Conservation (phyloP, 2,329 filamentous ascomycete species). For the Escovopsis sp. region DNA sequence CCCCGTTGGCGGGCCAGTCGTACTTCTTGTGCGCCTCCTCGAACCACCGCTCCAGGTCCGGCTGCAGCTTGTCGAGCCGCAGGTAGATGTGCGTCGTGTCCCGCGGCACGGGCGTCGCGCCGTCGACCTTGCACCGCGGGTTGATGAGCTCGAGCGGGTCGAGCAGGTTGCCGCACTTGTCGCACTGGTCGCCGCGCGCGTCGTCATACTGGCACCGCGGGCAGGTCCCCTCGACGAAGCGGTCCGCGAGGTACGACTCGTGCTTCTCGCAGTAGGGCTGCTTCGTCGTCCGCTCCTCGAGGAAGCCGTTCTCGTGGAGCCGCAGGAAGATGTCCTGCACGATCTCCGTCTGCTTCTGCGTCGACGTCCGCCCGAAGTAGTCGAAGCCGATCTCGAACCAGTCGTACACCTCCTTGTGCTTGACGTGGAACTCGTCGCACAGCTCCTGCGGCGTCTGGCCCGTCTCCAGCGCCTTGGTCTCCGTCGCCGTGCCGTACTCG, state of each 20-base stretch:
- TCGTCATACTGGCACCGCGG: constrained; percentile 57
- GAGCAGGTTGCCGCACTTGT: constrained; percentile 56
- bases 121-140: constrained; percentile 83
- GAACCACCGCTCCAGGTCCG: constrained; percentile 64
- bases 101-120: constrained; percentile 59
- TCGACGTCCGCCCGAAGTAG: constrained; percentile 87
- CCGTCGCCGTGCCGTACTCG: constrained; percentile 91
- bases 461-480: constrained; percentile 88
- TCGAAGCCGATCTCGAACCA: constrained; percentile 96
- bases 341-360: constrained; percentile 76
- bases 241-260: constrained; percentile 65
- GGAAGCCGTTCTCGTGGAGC: constrained; percentile 74
- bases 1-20: constrained; percentile 59
- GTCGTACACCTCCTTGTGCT: constrained; percentile 82
- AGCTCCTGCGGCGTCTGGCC: constrained; percentile 67
- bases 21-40: constrained; percentile 57
- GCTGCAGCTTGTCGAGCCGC: constrained; percentile 69
- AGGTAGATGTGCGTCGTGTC: constrained; percentile 87
- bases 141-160: constrained; percentile 66
- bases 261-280: constrained; percentile 84
- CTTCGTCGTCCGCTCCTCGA: constrained; percentile 72
- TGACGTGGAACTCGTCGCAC: constrained; percentile 81
- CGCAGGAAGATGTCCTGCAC: constrained; percentile 81
- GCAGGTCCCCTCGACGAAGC: constrained; percentile 70
- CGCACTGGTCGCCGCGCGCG: constrained; percentile 59